phyloP scores from a whole-genome alignment of 2,329 filamentous ascomycete genomes.

The Arachnomyces sp. region DNA sequence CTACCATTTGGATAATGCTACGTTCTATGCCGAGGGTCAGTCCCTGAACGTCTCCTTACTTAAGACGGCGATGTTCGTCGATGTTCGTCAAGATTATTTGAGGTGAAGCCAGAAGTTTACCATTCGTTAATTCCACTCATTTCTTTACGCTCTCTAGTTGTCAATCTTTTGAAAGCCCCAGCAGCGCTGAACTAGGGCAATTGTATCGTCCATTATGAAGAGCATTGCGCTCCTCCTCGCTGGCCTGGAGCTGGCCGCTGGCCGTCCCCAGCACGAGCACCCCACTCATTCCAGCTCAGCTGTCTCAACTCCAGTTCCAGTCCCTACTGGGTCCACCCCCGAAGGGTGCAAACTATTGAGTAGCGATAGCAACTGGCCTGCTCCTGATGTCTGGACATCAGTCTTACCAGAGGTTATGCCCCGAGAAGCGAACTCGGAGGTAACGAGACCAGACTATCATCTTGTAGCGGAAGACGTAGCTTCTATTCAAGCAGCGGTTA shows the following conservation, averaged over 20 bases:
- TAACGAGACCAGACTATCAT: conserved; percentile 1
- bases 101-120: no score
- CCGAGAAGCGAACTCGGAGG: neutral
- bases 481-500: conserved; percentile 2
- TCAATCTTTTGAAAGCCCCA: no score
- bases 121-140: no score
- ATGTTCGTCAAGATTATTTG: no score
- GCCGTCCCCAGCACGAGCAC: neutral
- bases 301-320: neutral
- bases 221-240: neutral
- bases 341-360: conserved; percentile 1
- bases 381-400: neutral
- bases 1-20: no score
- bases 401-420: neutral
- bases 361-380: conserved; percentile 1
- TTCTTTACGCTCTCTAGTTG: no score
- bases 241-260: conserved; percentile 1
- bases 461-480: neutral
- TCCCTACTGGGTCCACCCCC: neutral
- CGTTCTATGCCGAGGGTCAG: no score
- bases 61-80: no score
- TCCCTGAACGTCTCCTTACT: no score
- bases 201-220: neutral
- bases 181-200: neutral
- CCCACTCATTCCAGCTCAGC: neutral